phyloP scores from a whole-genome alignment of 2,329 filamentous ascomycete genomes.

The Clonostachys sp. region DNA sequence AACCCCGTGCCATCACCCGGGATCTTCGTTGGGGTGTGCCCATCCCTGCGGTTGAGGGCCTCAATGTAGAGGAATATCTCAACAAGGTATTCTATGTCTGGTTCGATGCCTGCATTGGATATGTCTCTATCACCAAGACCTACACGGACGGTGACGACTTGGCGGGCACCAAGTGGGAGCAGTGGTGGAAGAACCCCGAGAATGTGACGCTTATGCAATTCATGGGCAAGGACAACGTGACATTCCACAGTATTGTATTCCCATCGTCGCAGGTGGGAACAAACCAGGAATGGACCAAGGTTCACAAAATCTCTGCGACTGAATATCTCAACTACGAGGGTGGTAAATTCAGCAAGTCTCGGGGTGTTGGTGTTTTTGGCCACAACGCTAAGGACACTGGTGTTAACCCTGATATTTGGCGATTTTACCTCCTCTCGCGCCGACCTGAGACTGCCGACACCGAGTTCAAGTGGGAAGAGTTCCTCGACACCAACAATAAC shows the following conservation, averaged over 20 bases:
- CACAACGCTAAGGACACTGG: constrained; percentile 85
- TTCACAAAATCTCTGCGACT: constrained; percentile 83
- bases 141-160: constrained; percentile 60
- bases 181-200: constrained; percentile 91
- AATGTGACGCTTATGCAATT: constrained; percentile 90
- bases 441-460: constrained; percentile 83
- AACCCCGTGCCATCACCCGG: constrained; percentile 83
- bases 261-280: constrained; percentile 84
- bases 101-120: constrained; percentile 92
- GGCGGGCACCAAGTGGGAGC: constrained; percentile 69
- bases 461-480: constrained; percentile 84
- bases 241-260: constrained; percentile 81
- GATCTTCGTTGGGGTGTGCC: constrained; percentile 86
- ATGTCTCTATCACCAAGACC: constrained; percentile 89
- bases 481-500: constrained; percentile 83
- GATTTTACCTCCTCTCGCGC: constrained; percentile 83
- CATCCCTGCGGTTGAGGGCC: constrained; percentile 41
- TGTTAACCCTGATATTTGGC: constrained; percentile 82
- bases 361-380: constrained; percentile 86
- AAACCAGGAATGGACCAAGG: constrained; percentile 80
- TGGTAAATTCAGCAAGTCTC: constrained; percentile 90
- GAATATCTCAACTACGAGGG: constrained; percentile 84
- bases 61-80: constrained; percentile 49
- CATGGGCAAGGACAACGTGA: constrained; percentile 73
- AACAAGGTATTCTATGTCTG: constrained; percentile 83